Conservation (phyloP, 2,329 filamentous ascomycete genomes). For the Penicillium corylophilum region DNA sequence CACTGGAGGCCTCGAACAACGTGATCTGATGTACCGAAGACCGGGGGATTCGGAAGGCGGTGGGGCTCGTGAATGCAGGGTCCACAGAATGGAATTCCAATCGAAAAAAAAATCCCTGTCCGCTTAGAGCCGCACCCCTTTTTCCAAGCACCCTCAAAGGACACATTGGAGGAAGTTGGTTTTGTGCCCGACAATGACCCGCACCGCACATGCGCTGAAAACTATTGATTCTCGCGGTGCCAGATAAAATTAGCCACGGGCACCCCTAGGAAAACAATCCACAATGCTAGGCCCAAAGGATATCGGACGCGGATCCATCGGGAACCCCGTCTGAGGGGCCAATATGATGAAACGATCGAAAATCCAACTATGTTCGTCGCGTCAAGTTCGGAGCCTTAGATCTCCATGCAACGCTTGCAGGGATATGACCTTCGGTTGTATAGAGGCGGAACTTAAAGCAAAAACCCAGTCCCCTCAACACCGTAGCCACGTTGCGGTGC, state of each 20-base stretch:
- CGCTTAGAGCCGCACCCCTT: not conserved
- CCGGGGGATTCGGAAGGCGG: not conserved
- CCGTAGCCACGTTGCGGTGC: conserved; percentile 1
- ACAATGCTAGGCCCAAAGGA: not conserved
- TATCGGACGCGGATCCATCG: not conserved
- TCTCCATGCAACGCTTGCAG: not conserved
- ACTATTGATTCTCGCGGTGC: not conserved
- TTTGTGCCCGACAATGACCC: not conserved
- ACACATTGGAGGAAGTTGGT: not conserved
- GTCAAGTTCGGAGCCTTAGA: not conserved
- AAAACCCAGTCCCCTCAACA: not conserved
- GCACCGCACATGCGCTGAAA: not conserved
- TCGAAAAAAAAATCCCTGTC: not conserved
- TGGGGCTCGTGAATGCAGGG: not conserved
- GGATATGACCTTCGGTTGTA: not conserved
- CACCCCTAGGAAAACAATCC: not conserved
- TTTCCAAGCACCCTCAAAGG: not conserved
- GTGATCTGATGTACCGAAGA: not conserved
- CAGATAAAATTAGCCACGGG: not conserved
- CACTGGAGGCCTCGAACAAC: not conserved
- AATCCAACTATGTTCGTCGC: not conserved
- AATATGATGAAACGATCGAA: not conserved
- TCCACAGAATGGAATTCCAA: not conserved
- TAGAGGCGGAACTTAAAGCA: not conserved
- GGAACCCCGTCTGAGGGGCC: not conserved